phyloP scores from a whole-genome alignment of 805 yeast species.

The Candida peoriensis region DNA sequence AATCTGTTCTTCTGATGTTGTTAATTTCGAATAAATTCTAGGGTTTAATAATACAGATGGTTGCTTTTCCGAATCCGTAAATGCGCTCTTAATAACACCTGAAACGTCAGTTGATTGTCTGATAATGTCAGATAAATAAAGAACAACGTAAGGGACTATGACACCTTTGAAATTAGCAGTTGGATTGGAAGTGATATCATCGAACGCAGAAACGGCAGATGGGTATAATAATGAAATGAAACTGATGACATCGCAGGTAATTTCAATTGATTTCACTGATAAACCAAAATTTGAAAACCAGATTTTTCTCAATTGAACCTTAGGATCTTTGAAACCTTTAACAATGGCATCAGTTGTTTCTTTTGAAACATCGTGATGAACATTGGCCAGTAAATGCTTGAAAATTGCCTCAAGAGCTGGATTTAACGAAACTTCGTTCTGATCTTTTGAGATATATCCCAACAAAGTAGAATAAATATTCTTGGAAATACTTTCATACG shows the following conservation, averaged over 20 bases:
- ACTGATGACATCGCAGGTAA: conserved; percentile 5
- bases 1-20: conserved; percentile 36
- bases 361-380: conserved; percentile 18
- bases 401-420: conserved; percentile 47
- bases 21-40: conserved; percentile 47
- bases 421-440: conserved; percentile 60
- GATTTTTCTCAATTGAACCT: conserved; percentile 51
- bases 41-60: conserved; percentile 44
- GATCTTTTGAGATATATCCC: conserved; percentile 63
- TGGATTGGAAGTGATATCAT: conserved; percentile 48
- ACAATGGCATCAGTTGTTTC: conserved; percentile 23
- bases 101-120: conserved; percentile 22
- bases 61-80: conserved; percentile 32
- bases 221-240: conserved; percentile 23
- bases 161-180: conserved; percentile 39
- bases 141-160: conserved; percentile 48
- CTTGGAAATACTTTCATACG: conserved; percentile 26
- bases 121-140: conserved; percentile 22
- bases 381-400: conserved; percentile 33
- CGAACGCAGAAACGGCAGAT: conserved; percentile 26
- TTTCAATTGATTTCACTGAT: conserved; percentile 15
- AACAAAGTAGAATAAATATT: conserved; percentile 39
- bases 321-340: conserved; percentile 63
- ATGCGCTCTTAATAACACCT: conserved; percentile 29
- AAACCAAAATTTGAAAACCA: conserved; percentile 60